These are phyloP conservation scores for Saccharomycopsis fodiens DNA, from an alignment of 805 yeast species.

Conservation along the genomic window DNA sequence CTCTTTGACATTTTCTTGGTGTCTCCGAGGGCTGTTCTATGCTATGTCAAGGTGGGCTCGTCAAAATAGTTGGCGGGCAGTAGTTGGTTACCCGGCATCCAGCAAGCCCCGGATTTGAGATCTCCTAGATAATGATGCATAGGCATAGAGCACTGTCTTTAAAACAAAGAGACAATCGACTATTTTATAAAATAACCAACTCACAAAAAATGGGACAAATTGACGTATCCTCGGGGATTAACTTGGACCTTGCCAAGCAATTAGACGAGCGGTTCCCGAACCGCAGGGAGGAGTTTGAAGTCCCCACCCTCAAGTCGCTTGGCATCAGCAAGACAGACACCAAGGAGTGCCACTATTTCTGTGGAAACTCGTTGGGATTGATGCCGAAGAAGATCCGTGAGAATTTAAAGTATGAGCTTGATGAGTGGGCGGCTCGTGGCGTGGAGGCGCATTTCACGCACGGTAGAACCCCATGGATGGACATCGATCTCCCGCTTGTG, in stretches of 20 bases:
- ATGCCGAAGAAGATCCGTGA: constrained; percentile 62
- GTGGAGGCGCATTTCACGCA: constrained; percentile 83
- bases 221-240: too few relatives aligned
- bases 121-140: too few relatives aligned
- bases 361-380: constrained; percentile 92
- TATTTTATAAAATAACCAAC: too few relatives aligned
- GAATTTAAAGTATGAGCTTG: constrained; percentile 58
- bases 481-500: constrained; percentile 70
- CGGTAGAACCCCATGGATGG: constrained; percentile 71
- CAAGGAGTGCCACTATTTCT: constrained; percentile 47
- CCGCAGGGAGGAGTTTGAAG: constrained; percentile 40
- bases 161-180: too few relatives aligned
- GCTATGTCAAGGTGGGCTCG: too few relatives aligned
- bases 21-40: too few relatives aligned
- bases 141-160: too few relatives aligned
- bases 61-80: too few relatives aligned
- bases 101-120: too few relatives aligned
- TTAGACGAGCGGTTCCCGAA: constrained; percentile 28
- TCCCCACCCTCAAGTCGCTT: constrained; percentile 62
- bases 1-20: background rate
- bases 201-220: too few relatives aligned
- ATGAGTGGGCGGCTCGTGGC: constrained; percentile 76
- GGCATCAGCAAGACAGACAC: constrained; percentile 33
- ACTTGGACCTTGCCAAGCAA: constrained; percentile 6
- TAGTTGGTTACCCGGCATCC: too few relatives aligned